phyloP scores from a whole-genome alignment of 2,329 filamentous ascomycete genomes.

The Chaetothyriales sp. region DNA sequence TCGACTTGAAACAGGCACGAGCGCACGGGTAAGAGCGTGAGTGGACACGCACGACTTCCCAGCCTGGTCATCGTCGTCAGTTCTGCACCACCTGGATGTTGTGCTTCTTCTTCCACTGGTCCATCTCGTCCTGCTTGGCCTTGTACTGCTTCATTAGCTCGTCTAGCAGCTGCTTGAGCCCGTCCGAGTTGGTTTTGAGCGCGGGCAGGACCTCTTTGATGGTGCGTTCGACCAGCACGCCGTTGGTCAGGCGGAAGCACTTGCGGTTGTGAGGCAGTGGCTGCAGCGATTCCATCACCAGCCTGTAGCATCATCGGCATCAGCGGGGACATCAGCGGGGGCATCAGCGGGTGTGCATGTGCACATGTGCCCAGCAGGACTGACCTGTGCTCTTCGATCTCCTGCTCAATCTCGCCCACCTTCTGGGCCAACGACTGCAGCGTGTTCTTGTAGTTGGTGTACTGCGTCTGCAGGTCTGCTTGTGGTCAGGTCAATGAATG shows the following conservation, averaged over 20 bases:
- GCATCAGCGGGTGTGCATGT: not conserved
- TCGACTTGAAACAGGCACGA: not conserved
- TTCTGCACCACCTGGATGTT: slow-evolving; percentile 38
- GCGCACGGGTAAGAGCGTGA: not conserved
- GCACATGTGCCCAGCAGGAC: slow-evolving; percentile 27
- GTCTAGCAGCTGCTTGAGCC: slow-evolving; percentile 83
- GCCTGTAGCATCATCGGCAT: slow-evolving; percentile 38
- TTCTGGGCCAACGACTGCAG: slow-evolving; percentile 90
- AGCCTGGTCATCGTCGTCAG: not conserved
- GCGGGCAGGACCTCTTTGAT: slow-evolving; percentile 85
- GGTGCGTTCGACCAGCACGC: slow-evolving; percentile 84
- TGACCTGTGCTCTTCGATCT: slow-evolving; percentile 96
- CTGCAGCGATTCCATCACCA: slow-evolving; percentile 82
- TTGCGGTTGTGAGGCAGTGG: slow-evolving; percentile 76
- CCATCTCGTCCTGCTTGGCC: slow-evolving; percentile 82
- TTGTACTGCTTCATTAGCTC: slow-evolving; percentile 96
- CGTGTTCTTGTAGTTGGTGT: slow-evolving; percentile 47
- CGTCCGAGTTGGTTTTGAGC: slow-evolving; percentile 84
- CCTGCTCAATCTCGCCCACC: slow-evolving; percentile 94
- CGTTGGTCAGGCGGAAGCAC: slow-evolving; percentile 98
- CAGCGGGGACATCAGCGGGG: not conserved
- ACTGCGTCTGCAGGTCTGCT: slow-evolving; percentile 37
- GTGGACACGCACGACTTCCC: not conserved
- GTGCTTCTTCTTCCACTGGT: slow-evolving; percentile 72
- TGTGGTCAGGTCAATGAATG: slow-evolving; percentile 2